Conservation (phyloP, 495 filamentous ascomycete species). For the Pyrenopolyporus hunteri region DNA sequence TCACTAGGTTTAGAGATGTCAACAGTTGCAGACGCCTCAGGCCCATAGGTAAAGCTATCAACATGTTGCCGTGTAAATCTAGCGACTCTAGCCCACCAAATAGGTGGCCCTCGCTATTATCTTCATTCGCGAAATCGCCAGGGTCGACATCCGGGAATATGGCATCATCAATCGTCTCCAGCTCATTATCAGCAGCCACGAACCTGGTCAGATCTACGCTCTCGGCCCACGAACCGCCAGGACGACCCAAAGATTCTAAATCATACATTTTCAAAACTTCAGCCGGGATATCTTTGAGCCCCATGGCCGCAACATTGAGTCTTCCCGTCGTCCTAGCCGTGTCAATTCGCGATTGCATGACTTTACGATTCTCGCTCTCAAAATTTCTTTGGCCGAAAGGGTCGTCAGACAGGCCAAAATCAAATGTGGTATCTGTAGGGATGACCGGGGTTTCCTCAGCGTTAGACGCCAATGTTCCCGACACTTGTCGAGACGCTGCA, state of each 20-base stretch:
- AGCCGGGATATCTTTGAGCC: slow-evolving; percentile 76
- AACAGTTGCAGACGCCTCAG: slow-evolving; percentile 73
- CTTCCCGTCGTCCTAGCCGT: slow-evolving; percentile 78
- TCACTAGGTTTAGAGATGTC: slow-evolving; percentile 79
- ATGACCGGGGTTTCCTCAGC: slow-evolving; percentile 53
- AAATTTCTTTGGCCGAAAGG: slow-evolving; percentile 72
- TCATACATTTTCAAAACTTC: slow-evolving; percentile 94
- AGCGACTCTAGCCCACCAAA: slow-evolving; percentile 84
- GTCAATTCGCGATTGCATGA: slow-evolving; percentile 77
- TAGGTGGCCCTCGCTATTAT: slow-evolving; percentile 67
- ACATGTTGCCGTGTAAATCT: slow-evolving; percentile 84
- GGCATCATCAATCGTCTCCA: slow-evolving; percentile 71
- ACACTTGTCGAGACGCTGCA: slow-evolving; percentile 55
- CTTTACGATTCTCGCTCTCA: slow-evolving; percentile 62
- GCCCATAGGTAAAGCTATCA: slow-evolving; percentile 74
- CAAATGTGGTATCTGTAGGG: slow-evolving; percentile 57
- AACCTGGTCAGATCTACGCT: slow-evolving; percentile 90
- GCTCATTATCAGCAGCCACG: slow-evolving; percentile 89
- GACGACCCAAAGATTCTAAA: slow-evolving; percentile 59
- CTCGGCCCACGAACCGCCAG: slow-evolving; percentile 81
- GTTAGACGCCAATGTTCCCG: slow-evolving; percentile 38
- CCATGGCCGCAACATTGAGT: slow-evolving; percentile 88
- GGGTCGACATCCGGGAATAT: slow-evolving; percentile 77
- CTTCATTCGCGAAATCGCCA: slow-evolving; percentile 62
- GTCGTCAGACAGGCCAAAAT: slow-evolving; percentile 61